These are phyloP conservation scores for Quercus bicolor DNA, from an alignment of 306 rosid species.

Conservation along the genomic window DNA sequence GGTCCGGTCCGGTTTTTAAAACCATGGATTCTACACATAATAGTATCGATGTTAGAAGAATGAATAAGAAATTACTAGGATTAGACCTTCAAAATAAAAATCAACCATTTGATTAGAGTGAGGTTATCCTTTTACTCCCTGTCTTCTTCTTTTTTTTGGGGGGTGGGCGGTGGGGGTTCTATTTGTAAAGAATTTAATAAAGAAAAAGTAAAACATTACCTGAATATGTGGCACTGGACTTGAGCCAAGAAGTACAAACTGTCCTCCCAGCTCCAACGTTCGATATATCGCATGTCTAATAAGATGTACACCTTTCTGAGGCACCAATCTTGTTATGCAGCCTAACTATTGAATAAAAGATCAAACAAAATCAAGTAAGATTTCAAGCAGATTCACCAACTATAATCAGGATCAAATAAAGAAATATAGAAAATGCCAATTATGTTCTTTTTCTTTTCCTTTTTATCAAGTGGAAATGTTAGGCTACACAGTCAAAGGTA, in stretches of 20 bases:
- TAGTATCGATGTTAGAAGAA: not conserved
- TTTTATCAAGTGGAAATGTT: not conserved
- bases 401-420: not conserved
- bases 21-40: not conserved
- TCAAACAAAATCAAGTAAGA: conserved; percentile 11
- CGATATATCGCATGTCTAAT: conserved; percentile 87
- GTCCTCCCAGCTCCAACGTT: conserved; percentile 90
- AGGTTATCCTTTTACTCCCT: not conserved
- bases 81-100: not conserved
- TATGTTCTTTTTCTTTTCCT: not conserved
- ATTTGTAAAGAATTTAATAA: not conserved
- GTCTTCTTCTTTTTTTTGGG: not conserved
- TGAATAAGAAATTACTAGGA: not conserved
- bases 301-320: conserved; percentile 96
- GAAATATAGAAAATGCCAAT: not conserved
- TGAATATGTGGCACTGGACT: conserved; percentile 92
- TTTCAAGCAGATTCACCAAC: conserved; percentile 18
- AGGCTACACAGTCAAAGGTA: not conserved
- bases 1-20: too few species aligned
- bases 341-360: conserved; percentile 60
- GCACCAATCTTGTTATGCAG: conserved; percentile 94
- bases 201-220: conserved; percentile 32
- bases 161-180: not conserved
- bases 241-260: conserved; percentile 92
- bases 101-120: too few species aligned